phyloP scores from a whole-genome alignment of 176 grass and related monocot species.

The sorghum (Sorghum bicolor) region Sorghum_bicolor_NCBIv3 NC_012879.2:8878501-8879000 shows the following conservation, averaged over 20 bases:
- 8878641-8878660: slow-evolving; percentile 73
- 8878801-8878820: slow-evolving; percentile 84
- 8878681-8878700: slow-evolving; percentile 15
- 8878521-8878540: background rate
- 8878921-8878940: too few species aligned
- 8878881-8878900: slow-evolving; percentile 18
- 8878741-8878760: slow-evolving; percentile 22
- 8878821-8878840: slow-evolving; percentile 88
- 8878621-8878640: slow-evolving; percentile 95
- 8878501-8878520: background rate
- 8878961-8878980: too few species aligned
- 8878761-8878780: slow-evolving; percentile 40
- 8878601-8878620: slow-evolving; percentile 77
- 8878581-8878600: slow-evolving; percentile 90
- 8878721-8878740: slow-evolving; percentile 11
- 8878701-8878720: slow-evolving; percentile 3
- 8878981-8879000: too few species aligned
- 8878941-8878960: too few species aligned
- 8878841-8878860: slow-evolving; percentile 65
- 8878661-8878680: slow-evolving; percentile 31
- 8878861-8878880: slow-evolving; percentile 5
- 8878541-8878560: background rate
- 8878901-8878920: background rate
- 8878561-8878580: slow-evolving; percentile 59
- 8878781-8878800: slow-evolving; percentile 92